These are phyloP conservation scores for Kwoniella botswanensis DNA, from an alignment of 768 basidiomycete species.

Conservation along the genomic window DNA sequence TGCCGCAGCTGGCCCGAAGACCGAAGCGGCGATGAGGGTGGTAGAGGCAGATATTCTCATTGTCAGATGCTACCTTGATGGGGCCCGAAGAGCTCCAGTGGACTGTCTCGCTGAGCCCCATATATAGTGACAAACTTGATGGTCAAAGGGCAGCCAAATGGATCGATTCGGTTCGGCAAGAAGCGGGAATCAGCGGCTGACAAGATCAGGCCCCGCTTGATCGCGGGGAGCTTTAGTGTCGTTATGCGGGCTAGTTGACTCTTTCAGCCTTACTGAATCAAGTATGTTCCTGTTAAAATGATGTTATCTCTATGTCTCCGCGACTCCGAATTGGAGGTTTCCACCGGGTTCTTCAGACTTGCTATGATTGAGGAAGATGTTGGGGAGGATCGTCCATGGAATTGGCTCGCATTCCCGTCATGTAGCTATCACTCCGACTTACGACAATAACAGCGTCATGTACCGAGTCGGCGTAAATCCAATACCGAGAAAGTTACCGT, in stretches of 20 bases:
- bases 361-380: too few species aligned
- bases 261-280: not conserved
- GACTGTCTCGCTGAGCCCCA: not conserved
- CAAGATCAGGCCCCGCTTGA: not conserved
- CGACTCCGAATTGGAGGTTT: too few species aligned
- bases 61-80: not conserved
- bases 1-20: not conserved
- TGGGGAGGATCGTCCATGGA: too few species aligned
- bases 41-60: not conserved
- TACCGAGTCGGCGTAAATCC: too few species aligned
- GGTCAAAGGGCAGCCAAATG: not conserved
- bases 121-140: not conserved
- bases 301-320: too few species aligned
- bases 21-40: not conserved
- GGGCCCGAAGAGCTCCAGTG: not conserved
- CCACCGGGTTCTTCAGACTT: too few species aligned
- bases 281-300: not conserved
- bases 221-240: not conserved
- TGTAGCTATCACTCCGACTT: too few species aligned
- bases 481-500: too few species aligned
- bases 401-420: too few species aligned
- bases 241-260: not conserved
- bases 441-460: too few species aligned
- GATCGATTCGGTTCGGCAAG: not conserved
- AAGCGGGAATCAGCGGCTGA: not conserved